Conservation (phyloP, 1,284 basidiomycete genomes). For the Stygiomarasmius scandens region DNA sequence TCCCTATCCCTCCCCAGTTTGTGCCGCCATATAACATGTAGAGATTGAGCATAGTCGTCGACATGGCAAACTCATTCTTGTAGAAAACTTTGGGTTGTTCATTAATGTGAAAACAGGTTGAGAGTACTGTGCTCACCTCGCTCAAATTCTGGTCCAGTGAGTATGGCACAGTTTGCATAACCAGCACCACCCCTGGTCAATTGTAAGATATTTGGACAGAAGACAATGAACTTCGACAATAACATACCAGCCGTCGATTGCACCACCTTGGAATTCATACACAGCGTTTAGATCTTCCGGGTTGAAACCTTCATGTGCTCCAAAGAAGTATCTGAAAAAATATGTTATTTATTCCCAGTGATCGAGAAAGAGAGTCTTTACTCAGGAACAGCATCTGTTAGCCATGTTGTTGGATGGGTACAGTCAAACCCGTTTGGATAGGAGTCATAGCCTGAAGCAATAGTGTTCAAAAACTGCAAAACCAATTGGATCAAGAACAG, state of each 20-base stretch:
- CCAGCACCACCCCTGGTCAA: slow-evolving; percentile 40
- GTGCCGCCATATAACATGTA: slow-evolving; percentile 57
- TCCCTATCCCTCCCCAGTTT: slow-evolving; percentile 42
- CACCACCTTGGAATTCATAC: slow-evolving; percentile 54
- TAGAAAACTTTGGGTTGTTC: slow-evolving; percentile 43
- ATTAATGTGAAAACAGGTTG: neutral
- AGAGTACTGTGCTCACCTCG: slow-evolving; percentile 30
- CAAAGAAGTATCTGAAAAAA: slow-evolving; percentile 33
- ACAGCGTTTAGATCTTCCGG: slow-evolving; percentile 45
- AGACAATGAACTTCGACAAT: neutral
- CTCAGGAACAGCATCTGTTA: slow-evolving; percentile 44
- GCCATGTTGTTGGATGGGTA: slow-evolving; percentile 50
- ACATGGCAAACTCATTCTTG: slow-evolving; percentile 51
- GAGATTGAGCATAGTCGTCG: slow-evolving; percentile 46
- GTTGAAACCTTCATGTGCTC: slow-evolving; percentile 38
- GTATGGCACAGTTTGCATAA: slow-evolving; percentile 37
- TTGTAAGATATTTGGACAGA: neutral
- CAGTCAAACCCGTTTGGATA: slow-evolving; percentile 63
- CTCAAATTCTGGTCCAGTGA: slow-evolving; percentile 45
- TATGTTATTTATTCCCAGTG: neutral
- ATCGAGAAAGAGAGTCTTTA: slow-evolving; percentile 14
- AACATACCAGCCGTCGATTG: slow-evolving; percentile 53
- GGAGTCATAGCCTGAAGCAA: slow-evolving; percentile 32
- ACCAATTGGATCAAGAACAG: neutral
- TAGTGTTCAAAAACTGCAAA: neutral